Conservation (phyloP, 768 basidiomycete species). For the Aureoboletus auriporus region DNA sequence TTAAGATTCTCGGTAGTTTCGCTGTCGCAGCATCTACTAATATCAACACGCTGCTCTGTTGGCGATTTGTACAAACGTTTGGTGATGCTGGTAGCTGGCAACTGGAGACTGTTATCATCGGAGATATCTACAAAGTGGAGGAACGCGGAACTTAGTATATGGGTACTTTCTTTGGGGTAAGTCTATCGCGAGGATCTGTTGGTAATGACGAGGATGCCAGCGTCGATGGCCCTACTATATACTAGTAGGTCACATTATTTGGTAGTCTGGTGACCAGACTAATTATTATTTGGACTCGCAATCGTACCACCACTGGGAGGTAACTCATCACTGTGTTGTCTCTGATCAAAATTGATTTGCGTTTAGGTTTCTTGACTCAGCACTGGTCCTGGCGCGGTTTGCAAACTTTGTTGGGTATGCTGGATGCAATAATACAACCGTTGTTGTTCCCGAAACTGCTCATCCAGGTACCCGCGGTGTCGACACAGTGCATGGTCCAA, state of each 20-base stretch:
- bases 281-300: constrained; percentile 56
- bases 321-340: constrained; percentile 2
- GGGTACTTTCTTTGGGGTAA: constrained; percentile 54
- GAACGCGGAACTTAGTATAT: constrained; percentile 58
- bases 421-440: constrained; percentile 38
- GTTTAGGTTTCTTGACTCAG: constrained; percentile 44
- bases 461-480: constrained; percentile 56
- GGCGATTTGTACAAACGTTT: constrained; percentile 62
- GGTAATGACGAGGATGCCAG: not conserved
- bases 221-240: not conserved
- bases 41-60: constrained; percentile 47
- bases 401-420: constrained; percentile 43
- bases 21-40: constrained; percentile 51
- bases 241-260: too few relatives aligned
- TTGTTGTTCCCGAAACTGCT: constrained; percentile 60
- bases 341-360: not conserved
- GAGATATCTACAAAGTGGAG: constrained; percentile 63
- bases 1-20: constrained; percentile 54
- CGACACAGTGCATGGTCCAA: constrained; percentile 36
- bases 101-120: constrained; percentile 56
- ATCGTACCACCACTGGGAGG: constrained; percentile 60
- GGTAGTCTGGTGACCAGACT: too few relatives aligned
- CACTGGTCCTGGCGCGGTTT: constrained; percentile 66
- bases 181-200: constrained; percentile 3
- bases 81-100: constrained; percentile 54